phyloP scores from a whole-genome alignment of 2,329 filamentous ascomycete species.

The Ophiocordyceps robertsii region DNA sequence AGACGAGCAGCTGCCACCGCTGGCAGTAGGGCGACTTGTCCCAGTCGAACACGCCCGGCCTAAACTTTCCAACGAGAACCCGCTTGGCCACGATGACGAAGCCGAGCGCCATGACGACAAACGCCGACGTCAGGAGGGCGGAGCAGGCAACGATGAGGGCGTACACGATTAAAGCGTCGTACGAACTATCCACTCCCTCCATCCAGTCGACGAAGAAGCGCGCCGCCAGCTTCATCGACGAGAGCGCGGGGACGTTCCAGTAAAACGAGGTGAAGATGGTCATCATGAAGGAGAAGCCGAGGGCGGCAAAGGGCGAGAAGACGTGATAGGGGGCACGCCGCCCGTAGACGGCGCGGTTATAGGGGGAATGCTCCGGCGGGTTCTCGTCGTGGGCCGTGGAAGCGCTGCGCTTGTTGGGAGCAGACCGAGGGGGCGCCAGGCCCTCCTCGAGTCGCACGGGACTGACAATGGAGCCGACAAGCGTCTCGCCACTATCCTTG shows the following conservation, averaged over 20 bases:
- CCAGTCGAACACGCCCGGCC: conserved; percentile 41
- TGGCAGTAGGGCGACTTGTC: conserved; percentile 44
- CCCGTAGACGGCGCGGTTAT: conserved; percentile 41
- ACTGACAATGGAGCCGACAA: neutral
- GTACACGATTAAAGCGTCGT: conserved; percentile 25
- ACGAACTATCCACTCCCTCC: conserved; percentile 8
- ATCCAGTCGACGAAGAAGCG: conserved; percentile 13
- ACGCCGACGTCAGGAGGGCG: conserved; percentile 24
- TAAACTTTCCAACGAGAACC: conserved; percentile 34
- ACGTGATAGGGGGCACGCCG: conserved; percentile 35
- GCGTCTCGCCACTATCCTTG: neutral
- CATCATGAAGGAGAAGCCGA: conserved; percentile 32
- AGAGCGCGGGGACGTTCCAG: conserved; percentile 36
- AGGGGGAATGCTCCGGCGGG: conserved; percentile 21
- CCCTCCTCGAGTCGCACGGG: neutral
- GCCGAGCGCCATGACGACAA: conserved; percentile 27
- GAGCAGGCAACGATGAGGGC: conserved; percentile 24
- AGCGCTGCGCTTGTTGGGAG: neutral
- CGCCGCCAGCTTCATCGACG: conserved; percentile 31
- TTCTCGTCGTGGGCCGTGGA: neutral
- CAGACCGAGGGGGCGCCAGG: neutral
- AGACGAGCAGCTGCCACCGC: conserved; percentile 40
- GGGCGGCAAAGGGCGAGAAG: conserved; percentile 30
- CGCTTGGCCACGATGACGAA: conserved; percentile 35
- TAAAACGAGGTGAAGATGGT: conserved; percentile 31